Evolutionary conservation across 345 rosid species (phyloP), one percentile per base, ranked within the genome.

Genomic region (Raphanus raphanistrum): DNA sequence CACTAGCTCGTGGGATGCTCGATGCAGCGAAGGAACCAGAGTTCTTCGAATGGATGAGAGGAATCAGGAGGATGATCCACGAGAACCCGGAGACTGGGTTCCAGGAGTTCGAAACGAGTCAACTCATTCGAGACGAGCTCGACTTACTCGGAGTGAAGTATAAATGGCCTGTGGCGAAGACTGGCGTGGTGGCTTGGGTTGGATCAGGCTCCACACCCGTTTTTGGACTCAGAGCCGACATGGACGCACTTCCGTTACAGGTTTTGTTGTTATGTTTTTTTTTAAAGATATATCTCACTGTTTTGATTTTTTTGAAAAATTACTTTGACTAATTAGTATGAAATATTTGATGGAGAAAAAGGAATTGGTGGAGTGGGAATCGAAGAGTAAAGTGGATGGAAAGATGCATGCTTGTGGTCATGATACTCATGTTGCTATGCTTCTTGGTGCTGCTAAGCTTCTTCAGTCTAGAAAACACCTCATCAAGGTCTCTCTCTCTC

Each of bases 341-440:
- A 58, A n/a, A 31, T n/a, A 0, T 0, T 60, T 76, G 67, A 6
- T 38, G 33, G 32, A 11, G 9, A 28, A 50, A 52, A 57, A 91
- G 97, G 97, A 91, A 87, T 48, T 83, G 10, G 92, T 89, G 35
- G 97, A 91, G 28, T 91, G 90, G 93, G 90, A 87, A 76, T 79
- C 79, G 75, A 89, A 87, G 84, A 89, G 93, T 84, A 87, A 85
- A 85, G 79, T 84, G 0, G 76, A 87, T 58, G 90, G 93, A 6
- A 88, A 84, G 84, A 88, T 89, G 93, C 97, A 91, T 70, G 93
- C 93, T 15, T 88, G 93, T 78, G 93, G 90, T 60, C 92, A 89
- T 68, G 93, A 89, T 82, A 73, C 89, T 79, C 93, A 91, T 67
- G 92, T 87, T 5, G 87, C 95, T 54, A 88, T 88, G 92, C 85